Evolutionary conservation across 2,329 filamentous ascomycete species (phyloP), one percentile per base, ranked within the genome.

Genomic region (Phyllosticta paracitricarpa): DNA sequence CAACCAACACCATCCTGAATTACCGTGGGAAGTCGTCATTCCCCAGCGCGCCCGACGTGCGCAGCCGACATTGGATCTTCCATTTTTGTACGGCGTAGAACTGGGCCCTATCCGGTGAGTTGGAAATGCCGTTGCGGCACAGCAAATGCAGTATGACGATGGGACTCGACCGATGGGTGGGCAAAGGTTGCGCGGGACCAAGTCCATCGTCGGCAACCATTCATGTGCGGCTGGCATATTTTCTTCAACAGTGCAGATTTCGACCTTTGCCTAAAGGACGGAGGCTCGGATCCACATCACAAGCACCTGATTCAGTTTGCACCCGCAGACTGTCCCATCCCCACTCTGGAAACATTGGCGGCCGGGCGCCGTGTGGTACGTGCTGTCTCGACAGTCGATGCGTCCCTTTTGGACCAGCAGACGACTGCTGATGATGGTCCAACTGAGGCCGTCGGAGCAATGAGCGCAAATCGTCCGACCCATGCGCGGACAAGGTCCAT

Each of bases 401-500:
- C 33, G 33, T 14, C 33, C 10, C 33, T 40, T 40, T n/a, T 48
- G 40, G 40, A 30, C 28, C 28, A 30, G 4, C 28, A 30, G 4
- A n/a, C 17, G 40, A 48, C 40, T 48, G 40, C 40, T 48, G 40
- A 48, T 48, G 40, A 7, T n/a, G 10, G 33, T 40, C 40, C 40
- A 48, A 48, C 40, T 5, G n/a, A 48, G n/a, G 40, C 14, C 17
- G 25, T 48, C 33, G 58, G 58, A 56, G 58, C 58, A 51, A 60
- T 35, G 58, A 48, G 58, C 58, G 22, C 10, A 22, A 24, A 48
- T 51, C 53, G 53, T 35, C 58, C 58, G 58, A 40, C 35, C 33
- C 58, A 33, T 54, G 35, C 54, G 54, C 51, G 40, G 58, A 17
- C 25, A 51, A 52, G 54, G 35, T 61, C 58, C 35, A 56, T 22